Percentiles rank a stretch among this genome's conserved stretches.
These are phyloP conservation scores for Pseudopediastrum boryanum DNA, from an alignment of 139 green algal genomes.

Conservation along the genomic window DNA sequence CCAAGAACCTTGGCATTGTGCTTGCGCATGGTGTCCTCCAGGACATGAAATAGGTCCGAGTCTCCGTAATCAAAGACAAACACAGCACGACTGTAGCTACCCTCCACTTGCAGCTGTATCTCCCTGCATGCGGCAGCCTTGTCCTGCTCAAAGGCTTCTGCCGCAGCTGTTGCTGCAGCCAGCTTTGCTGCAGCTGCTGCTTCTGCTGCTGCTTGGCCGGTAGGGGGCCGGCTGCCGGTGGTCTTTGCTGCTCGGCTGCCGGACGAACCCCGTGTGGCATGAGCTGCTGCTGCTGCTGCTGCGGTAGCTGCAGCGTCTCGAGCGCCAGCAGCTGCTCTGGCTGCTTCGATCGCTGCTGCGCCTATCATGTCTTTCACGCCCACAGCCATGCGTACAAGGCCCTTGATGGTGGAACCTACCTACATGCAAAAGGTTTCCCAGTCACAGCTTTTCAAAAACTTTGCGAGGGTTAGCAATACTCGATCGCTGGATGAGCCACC, in stretches of 20 bases:
- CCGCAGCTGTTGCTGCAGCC: not conserved
- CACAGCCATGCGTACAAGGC: slow-evolving; percentile 43
- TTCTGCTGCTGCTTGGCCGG: no score
- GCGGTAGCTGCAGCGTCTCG: not conserved
- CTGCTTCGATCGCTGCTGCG: not conserved
- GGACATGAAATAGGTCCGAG: slow-evolving; percentile 58
- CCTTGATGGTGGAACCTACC: slow-evolving; percentile 49
- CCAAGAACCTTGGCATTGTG: slow-evolving; percentile 29
- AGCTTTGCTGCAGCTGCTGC: not conserved
- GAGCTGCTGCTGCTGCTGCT: not conserved
- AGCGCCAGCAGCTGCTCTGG: not conserved
- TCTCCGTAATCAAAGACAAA: slow-evolving; percentile 73
- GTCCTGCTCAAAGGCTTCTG: not conserved
- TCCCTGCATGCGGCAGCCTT: slow-evolving; percentile 11
- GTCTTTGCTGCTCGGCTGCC: no score
- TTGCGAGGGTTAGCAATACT: not conserved
- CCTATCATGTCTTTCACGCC: slow-evolving; percentile 39
- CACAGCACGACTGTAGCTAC: slow-evolving; percentile 45
- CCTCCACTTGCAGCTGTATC: slow-evolving; percentile 5
- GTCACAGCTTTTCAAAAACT: not conserved
- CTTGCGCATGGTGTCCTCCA: slow-evolving; percentile 50
- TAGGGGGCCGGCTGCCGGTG: no score
- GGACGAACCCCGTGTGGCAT: no score
- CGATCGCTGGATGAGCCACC: not conserved
- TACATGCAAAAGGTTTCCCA: slow-evolving; percentile 9